Evolutionary conservation across 2,329 filamentous ascomycete genomes (phyloP), one percentile per base, ranked within the genome.

Genomic region (Monilinia laxa): DNA sequence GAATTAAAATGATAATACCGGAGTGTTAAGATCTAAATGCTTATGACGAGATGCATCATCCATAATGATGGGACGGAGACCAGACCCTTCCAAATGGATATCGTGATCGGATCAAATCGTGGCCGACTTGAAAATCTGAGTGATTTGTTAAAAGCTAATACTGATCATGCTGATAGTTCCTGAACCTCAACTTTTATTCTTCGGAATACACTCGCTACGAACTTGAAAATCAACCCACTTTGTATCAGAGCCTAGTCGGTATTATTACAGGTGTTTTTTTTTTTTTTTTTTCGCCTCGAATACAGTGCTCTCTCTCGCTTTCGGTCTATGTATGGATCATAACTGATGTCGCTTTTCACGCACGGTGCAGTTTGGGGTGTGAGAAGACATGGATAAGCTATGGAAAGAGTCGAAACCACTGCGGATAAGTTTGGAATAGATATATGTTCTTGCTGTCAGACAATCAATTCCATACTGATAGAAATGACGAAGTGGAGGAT

Each of bases 381-480:
- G 20, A n/a, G 28, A 20, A 7, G 25, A 51, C 42, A 60, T 49
- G 57, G 57, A 51, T 60, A 51, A 49, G 42, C 25, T 38, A 11
- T 60, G 40, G 20, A 25, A 60, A 51, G 20, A 42, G 57, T 11
- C 28, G 45, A 23, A 35, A 49, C 25, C 16, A 35, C 28, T 35
- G 20, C 35, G 58, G 45, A 38, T 51, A 38, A 60, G 58, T 62
- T 28, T 51, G 58, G 23, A 51, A 62, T 62, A 62, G 58, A 62
- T 38, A 38, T 20, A 38, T 25, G 45, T 38, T 38, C 28, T 38
- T 25, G 6, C 45, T 12, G 58, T 51, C 58, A 60, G 38, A 51
- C 14, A 51, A 60, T 60, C 20, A 51, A 51, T 62, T 31, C 45
- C 58, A 62, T 62, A 52, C 58, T 4, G 38, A 62, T n/a, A 38